Evolutionary conservation across 2,329 filamentous ascomycete genomes (phyloP), one percentile per base, ranked within the genome.

Genomic region (Paraphoma chrysanthemicola): DNA sequence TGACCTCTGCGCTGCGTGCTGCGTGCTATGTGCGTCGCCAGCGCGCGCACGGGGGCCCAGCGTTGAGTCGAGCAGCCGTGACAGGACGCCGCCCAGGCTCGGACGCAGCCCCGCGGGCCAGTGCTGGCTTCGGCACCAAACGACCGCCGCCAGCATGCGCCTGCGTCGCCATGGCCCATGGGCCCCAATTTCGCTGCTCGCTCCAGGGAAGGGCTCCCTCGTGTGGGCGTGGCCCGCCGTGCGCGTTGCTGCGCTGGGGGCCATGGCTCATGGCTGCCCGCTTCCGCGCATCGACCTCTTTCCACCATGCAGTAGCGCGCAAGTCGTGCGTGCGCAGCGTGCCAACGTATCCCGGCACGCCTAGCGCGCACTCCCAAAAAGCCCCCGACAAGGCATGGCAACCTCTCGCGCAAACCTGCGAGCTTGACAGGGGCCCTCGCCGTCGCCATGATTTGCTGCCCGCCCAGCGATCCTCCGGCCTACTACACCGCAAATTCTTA

Each of bases 401-500:
- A 51, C 57, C 53, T 67, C 58, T 66, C 57, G 69, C 69, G 67
- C 67, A 64, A 23, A 67, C 60, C 66, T 63, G 60, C 57, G 44
- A 45, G 61, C 62, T 59, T 66, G 61, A 64, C 61, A 67, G 60
- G 61, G 64, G 62, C 56, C 50, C 33, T 56, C 62, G 60, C 62
- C 57, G 59, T 56, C 51, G 54, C 48, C 51, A 67, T 71, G 66
- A 70, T 69, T 72, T 68, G 66, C 66, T 69, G 63, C 16, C 57
- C 62, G 54, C 55, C 58, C 62, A 60, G 65, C 62, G 64, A 70
- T 65, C 62, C 61, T 62, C 60, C 54, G 57, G 61, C 62, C 45
- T 53, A 66, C 63, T 62, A 67, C 72, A 75, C 70, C 71, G 71
- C 64, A 70, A 51, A 62, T 64, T 68, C 63, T 66, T 70, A 71